phyloP scores from a whole-genome alignment of 768 basidiomycete genomes.

The Lactarius vividus region DNA sequence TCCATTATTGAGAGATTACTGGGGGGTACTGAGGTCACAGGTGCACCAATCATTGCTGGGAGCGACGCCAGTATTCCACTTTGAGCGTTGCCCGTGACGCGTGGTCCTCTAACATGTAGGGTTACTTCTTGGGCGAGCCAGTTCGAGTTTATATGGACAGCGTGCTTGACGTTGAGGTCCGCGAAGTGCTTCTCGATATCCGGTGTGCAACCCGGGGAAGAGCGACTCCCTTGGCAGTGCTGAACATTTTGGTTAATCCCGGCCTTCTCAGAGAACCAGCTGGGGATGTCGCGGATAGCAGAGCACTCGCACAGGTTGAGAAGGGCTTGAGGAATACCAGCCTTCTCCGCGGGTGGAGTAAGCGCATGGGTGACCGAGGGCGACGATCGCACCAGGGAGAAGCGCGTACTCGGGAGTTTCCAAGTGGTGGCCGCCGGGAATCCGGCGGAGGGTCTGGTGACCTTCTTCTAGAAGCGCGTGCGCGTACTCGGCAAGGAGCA shows the following conservation, averaged over 20 bases:
- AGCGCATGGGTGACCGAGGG: slow-evolving; percentile 27
- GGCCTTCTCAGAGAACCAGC: slow-evolving; percentile 27
- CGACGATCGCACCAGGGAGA: slow-evolving; percentile 25
- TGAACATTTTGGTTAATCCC: slow-evolving; percentile 16
- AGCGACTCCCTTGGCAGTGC: slow-evolving; percentile 14
- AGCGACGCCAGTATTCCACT: slow-evolving; percentile 9
- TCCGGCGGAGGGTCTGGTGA: not conserved
- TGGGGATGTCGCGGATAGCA: slow-evolving; percentile 23
- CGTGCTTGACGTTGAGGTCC: slow-evolving; percentile 19
- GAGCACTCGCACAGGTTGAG: slow-evolving; percentile 26
- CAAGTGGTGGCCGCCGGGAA: slow-evolving; percentile 18
- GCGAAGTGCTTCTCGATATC: slow-evolving; percentile 20
- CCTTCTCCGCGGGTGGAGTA: slow-evolving; percentile 22
- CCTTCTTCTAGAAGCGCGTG: slow-evolving; percentile 12
- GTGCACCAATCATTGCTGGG: slow-evolving; percentile 5
- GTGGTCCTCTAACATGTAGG: slow-evolving; percentile 10
- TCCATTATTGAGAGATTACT: not conserved
- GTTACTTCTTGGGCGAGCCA: slow-evolving; percentile 7
- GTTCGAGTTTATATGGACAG: slow-evolving; percentile 13
- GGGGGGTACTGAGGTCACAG: slow-evolving; percentile 4
- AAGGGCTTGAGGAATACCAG: slow-evolving; percentile 19
- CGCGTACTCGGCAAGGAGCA: slow-evolving; percentile 23
- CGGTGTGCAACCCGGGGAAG: slow-evolving; percentile 16
- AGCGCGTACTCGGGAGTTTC: slow-evolving; percentile 22
- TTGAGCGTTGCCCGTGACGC: slow-evolving; percentile 12